Percentiles rank a stretch among this genome's conserved stretches.
Evolutionary conservation across 208 protist genomes (phyloP).

Genomic region (Zelonia costaricensis): DNA sequence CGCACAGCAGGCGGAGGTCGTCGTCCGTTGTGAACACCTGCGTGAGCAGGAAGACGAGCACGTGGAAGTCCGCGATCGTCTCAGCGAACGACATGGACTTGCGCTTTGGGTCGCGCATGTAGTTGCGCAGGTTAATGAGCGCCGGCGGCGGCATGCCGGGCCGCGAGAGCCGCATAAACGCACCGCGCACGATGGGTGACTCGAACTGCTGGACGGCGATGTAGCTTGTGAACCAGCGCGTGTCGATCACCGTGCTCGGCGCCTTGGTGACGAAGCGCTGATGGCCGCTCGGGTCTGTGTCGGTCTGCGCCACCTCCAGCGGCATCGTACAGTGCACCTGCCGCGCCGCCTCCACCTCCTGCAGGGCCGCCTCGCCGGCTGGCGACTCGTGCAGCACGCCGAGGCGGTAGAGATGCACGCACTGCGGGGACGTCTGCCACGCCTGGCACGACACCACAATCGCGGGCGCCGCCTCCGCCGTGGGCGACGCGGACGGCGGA

Average conservation of each 20-base stretch:
- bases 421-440: constrained; percentile 89
- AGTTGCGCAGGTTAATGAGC: constrained; percentile 70
- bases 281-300: constrained; percentile 66
- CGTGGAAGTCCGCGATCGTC: constrained; percentile 90
- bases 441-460: constrained; percentile 67
- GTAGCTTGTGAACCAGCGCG: constrained; percentile 89
- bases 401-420: constrained; percentile 82
- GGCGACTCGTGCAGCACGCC: constrained; percentile 58
- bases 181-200: constrained; percentile 66
- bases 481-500: background rate
- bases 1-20: constrained; percentile 60
- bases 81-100: constrained; percentile 54
- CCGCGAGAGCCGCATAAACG: constrained; percentile 85
- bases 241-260: constrained; percentile 76
- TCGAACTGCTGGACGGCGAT: constrained; percentile 87
- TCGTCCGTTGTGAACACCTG: constrained; percentile 56
- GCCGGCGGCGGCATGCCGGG: constrained; percentile 80
- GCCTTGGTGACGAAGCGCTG: constrained; percentile 59
- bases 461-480: background rate
- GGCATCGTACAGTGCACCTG: constrained; percentile 57
- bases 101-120: constrained; percentile 81
- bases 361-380: constrained; percentile 14
- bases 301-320: constrained; percentile 80
- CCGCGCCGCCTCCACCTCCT: constrained; percentile 29
- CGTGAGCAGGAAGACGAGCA: constrained; percentile 83